These are phyloP conservation scores for Echium plantagineum DNA, from an alignment of 257 asterid species.

Conservation along the genomic window DNA sequence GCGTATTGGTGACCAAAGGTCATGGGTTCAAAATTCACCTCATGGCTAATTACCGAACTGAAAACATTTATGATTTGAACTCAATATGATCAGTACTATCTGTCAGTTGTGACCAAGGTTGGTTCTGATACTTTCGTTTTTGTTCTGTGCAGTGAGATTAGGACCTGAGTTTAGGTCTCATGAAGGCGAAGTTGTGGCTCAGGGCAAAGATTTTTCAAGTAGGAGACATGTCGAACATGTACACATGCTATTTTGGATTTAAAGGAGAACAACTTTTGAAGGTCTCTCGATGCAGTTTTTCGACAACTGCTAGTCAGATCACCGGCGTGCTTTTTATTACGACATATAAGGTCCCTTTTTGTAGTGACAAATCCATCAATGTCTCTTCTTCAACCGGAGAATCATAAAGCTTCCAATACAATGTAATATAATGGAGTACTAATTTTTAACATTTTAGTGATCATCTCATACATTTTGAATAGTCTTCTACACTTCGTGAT, in stretches of 20 bases:
- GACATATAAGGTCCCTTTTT: conserved; percentile 48
- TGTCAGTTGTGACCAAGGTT: no score
- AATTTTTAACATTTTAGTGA: conserved; percentile 31
- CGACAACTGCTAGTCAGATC: conserved; percentile 79
- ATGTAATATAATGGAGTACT: conserved; percentile 17
- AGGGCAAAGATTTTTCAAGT: conserved; percentile 48
- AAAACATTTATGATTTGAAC: no score
- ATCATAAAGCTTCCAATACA: neutral
- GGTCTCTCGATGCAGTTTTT: conserved; percentile 76
- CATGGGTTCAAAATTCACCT: no score
- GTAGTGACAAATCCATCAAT: conserved; percentile 66
- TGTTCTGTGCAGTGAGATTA: conserved; percentile 32
- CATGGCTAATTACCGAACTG: no score
- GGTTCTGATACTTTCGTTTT: no score
- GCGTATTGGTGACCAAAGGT: no score
- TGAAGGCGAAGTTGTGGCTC: conserved; percentile 72
- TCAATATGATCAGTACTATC: no score
- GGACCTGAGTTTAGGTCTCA: conserved; percentile 63
- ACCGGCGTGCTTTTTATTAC: conserved; percentile 73
- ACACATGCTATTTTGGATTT: conserved; percentile 38
- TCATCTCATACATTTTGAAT: no score
- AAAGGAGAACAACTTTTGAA: conserved; percentile 48
- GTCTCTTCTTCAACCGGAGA: conserved; percentile 32
- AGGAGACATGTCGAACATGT: conserved; percentile 67
- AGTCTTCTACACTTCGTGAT: no score